Evolutionary conservation across 208 protist genomes (phyloP), one percentile per base, ranked within the genome.

Genomic region (Trypanosoma rangeli): DNA sequence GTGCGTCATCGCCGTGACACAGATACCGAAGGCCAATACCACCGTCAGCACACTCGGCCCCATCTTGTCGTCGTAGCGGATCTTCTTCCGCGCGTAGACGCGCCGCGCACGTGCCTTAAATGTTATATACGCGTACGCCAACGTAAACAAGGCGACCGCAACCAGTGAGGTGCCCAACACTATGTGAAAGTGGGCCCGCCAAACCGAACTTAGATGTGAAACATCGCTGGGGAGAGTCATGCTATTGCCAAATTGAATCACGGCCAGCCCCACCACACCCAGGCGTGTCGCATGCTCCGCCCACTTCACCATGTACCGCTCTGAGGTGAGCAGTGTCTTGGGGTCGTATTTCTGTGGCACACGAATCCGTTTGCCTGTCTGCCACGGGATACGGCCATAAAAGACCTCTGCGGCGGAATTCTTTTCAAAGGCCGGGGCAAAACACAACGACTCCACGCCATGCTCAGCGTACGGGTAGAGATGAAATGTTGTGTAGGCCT

Each of bases 301-400:
- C 87, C 90, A 95, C 80, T 95, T 93, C 42, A 88, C 86, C 87
- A 95, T 94, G 78, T 93, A 93, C 3, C 90, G 83, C 84, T 95
- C 87, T n/a, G 87, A 87, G 37, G 90, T 92, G 46, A 95, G 77
- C 33, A 95, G 68, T 33, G 90, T 95, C 70, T 95, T 95, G 37
- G 90, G 90, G 71, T 95, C 90, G 74, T 95, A 95, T 75, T 95
- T 95, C 76, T 95, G 90, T 29, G 90, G 90, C 33, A 95, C 90
- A 37, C 82, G 79, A 73, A 95, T 91, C 55, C 90, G 87, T 70
- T 95, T 95, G 3, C 87, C 90, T 35, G 87, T 95, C 73, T 95
- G 90, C 87, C 90, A 95, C 44, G 90, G 90, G 44, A 95, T 93
- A 53, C 78, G 69, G 28, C 87, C 90, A 65, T 69, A 90, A 67